phyloP scores from a whole-genome alignment of 106 monocot genomes.

The Phalaenopsis aphrodite region DNA sequence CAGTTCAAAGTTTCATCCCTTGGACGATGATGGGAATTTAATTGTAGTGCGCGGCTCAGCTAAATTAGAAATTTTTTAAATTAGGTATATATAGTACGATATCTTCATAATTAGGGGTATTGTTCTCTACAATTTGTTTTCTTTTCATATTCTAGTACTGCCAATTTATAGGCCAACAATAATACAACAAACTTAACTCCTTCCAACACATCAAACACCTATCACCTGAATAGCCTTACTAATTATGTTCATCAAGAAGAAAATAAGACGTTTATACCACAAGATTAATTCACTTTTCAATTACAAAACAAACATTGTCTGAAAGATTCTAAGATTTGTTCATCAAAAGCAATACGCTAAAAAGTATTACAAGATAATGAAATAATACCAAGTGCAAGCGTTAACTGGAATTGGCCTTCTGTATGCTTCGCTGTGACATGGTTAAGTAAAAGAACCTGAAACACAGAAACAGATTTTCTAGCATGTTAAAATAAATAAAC shows the following conservation, averaged over 20 bases:
- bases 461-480: neutral
- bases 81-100: neutral
- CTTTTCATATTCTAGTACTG: neutral
- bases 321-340: neutral
- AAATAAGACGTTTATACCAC: too few species aligned
- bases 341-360: neutral
- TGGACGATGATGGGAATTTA: too few species aligned
- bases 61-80: too few species aligned
- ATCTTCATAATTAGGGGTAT: neutral
- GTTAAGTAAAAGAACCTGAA: conserved; percentile 76
- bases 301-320: neutral
- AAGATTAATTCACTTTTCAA: neutral
- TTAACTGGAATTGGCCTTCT: conserved; percentile 78
- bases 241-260: too few species aligned
- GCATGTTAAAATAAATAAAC: neutral
- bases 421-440: conserved; percentile 79
- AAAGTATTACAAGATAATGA: conserved; percentile 3
- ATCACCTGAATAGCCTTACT: neutral
- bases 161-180: neutral
- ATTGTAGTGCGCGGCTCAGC: too few species aligned
- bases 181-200: neutral
- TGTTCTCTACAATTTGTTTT: neutral
- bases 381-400: conserved; percentile 74
- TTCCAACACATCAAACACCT: neutral
- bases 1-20: too few species aligned